Percentiles rank a stretch among this genome's conserved stretches.
phyloP scores from a whole-genome alignment of 2,329 filamentous ascomycete genomes.

The Massarina eburnea region DNA sequence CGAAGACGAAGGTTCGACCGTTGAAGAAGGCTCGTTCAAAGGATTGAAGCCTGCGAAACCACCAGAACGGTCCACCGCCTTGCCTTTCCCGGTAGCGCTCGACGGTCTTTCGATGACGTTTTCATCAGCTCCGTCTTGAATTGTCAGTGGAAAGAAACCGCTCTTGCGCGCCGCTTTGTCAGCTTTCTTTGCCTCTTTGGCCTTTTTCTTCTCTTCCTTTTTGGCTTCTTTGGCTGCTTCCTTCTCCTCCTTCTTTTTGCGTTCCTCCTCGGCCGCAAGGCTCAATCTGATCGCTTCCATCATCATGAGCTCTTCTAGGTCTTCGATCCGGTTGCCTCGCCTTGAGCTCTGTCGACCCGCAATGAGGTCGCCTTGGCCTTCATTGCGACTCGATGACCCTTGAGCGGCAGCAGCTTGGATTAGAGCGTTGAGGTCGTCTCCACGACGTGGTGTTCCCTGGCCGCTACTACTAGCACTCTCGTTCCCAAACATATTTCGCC shows the following conservation, averaged over 20 bases:
- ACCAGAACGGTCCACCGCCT: constrained; percentile 48
- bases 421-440: constrained; percentile 33
- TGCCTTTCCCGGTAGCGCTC: constrained; percentile 48
- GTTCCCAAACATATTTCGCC: constrained; percentile 54
- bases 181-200: constrained; percentile 64
- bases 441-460: constrained; percentile 46
- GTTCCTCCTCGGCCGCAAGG: constrained; percentile 88
- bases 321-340: constrained; percentile 68
- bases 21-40: constrained; percentile 46
- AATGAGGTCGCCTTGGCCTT: constrained; percentile 40
- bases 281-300: constrained; percentile 92
- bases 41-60: constrained; percentile 45
- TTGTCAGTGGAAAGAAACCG: constrained; percentile 55
- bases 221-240: constrained; percentile 81
- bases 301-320: constrained; percentile 98
- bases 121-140: constrained; percentile 52
- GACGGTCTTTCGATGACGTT: constrained; percentile 26
- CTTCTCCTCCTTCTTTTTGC: constrained; percentile 83
- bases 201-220: constrained; percentile 77
- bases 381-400: constrained; percentile 32
- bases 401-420: constrained; percentile 25
- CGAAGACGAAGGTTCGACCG: constrained; percentile 38
- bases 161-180: constrained; percentile 68
- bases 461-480: constrained; percentile 51
- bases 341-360: constrained; percentile 54